Base-by-base conservation (phyloP, 495 filamentous ascomycete genomes). In the Xylaria flabelliformis region DNA sequence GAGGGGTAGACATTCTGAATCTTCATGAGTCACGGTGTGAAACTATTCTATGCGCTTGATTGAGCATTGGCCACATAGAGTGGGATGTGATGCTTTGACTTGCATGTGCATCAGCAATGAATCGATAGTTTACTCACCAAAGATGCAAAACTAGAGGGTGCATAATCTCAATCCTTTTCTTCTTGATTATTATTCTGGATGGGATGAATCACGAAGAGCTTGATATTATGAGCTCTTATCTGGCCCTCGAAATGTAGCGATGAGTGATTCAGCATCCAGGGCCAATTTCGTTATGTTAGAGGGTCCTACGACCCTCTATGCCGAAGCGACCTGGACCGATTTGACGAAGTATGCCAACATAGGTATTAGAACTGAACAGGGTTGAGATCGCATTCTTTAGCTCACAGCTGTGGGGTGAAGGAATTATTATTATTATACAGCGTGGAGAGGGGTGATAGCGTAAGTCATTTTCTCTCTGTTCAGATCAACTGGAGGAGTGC, bases 341-440 rank as follows among this genome's bases (percentile, higher is more conserved):
- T 88, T 91, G 56, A 82, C 93, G 75, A 85, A 90, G 55, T 95
- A 90, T 76, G 91, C 88, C 32, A 80, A 85, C 19, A 86, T 90
- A n/a, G n/a, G n/a, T n/a, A 56, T 82, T 97, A n/a, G 92, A 90
- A 75, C 76, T 86, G 64, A 83, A 88, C 51, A 90, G 91, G 44
- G 84, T 89, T 62, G 92, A 90, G 75, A 87, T 96, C 75, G 94
- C 93, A 0, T 96, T 94, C 83, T 97, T 97, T 85, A 94, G 90
- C 74, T 88, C 90, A 51, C 96, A 94, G 1, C 93, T 94, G 1
- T 93, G 97, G 77, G 94, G 94, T 29, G 94, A 94, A 68, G 94
- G 94, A 32, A 94, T 97, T 26, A 92, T 93, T 9, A 84, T 97
- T 46, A 97, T 97, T 94, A n/a, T n/a, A n/a, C 86, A 94, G 56